These are phyloP conservation scores for Populus hybrid DNA, from an alignment of 441 rosid species.

Conservation along the genomic window DNA sequence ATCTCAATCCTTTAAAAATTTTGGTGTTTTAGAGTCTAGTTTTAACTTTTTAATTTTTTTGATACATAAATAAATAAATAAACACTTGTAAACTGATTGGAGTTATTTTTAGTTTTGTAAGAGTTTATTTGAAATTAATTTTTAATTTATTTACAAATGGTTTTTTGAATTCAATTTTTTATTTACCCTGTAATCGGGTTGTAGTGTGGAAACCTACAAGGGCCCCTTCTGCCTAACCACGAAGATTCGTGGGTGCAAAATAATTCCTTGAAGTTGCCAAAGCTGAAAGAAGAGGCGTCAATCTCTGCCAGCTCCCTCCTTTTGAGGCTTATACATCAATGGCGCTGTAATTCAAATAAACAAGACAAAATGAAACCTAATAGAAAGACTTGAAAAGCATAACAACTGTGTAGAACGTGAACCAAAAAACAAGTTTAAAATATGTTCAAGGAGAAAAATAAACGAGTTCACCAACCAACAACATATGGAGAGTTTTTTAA, in stretches of 20 bases:
- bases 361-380: neutral
- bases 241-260: neutral
- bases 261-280: neutral
- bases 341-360: neutral
- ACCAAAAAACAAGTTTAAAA: no score
- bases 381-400: neutral
- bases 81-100: no score
- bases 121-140: no score
- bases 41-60: no score
- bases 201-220: neutral
- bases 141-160: no score
- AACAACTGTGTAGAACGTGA: neutral
- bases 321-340: neutral
- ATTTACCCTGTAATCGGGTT: no score
- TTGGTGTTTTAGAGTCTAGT: no score
- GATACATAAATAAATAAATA: no score
- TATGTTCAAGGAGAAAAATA: neutral
- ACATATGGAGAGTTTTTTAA: neutral
- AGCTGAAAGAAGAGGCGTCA: neutral
- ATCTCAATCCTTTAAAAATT: no score
- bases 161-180: no score
- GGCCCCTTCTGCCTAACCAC: neutral
- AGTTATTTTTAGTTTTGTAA: no score
- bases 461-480: constrained; percentile 7
- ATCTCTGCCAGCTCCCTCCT: no score